phyloP scores from a whole-genome alignment of 1,284 basidiomycete species.

The Ganoderma meredithae region DNA sequence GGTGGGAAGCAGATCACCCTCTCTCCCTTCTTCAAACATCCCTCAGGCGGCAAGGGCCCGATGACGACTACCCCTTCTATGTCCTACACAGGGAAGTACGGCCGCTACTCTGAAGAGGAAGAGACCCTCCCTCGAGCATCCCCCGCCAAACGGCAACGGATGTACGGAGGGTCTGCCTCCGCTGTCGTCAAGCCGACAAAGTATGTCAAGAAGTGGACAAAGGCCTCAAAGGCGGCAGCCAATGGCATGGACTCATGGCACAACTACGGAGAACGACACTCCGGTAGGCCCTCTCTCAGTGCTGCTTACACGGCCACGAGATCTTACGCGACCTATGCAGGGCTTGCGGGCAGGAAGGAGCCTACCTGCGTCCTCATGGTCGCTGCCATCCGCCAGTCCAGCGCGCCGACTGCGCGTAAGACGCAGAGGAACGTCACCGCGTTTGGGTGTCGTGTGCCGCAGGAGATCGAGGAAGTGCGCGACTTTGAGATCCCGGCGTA shows the following conservation, averaged over 20 bases:
- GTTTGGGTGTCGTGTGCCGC: constrained; percentile 62
- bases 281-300: constrained; percentile 19
- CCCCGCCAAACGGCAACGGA: constrained; percentile 35
- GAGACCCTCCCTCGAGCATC: constrained; percentile 26
- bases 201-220: constrained; percentile 11
- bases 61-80: constrained; percentile 21
- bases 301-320: constrained; percentile 16
- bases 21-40: constrained; percentile 32
- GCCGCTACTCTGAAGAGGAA: constrained; percentile 19
- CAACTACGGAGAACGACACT: constrained; percentile 19
- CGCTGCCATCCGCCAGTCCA: constrained; percentile 56
- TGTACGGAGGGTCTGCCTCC: constrained; percentile 12
- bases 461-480: constrained; percentile 51
- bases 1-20: constrained; percentile 34
- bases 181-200: constrained; percentile 4
- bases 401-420: constrained; percentile 53
- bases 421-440: constrained; percentile 60
- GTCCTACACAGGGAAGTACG: constrained; percentile 24
- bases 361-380: constrained; percentile 51
- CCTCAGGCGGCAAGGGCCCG: constrained; percentile 27
- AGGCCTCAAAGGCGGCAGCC: constrained; percentile 15
- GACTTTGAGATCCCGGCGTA: constrained; percentile 59
- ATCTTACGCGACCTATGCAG: constrained; percentile 30
- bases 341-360: constrained; percentile 33
- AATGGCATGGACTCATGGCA: constrained; percentile 11